Percentiles rank a stretch among this genome's conserved stretches.
These are phyloP conservation scores for Leishmania guyanensis DNA, from an alignment of 208 protist species.

Conservation along the genomic window DNA sequence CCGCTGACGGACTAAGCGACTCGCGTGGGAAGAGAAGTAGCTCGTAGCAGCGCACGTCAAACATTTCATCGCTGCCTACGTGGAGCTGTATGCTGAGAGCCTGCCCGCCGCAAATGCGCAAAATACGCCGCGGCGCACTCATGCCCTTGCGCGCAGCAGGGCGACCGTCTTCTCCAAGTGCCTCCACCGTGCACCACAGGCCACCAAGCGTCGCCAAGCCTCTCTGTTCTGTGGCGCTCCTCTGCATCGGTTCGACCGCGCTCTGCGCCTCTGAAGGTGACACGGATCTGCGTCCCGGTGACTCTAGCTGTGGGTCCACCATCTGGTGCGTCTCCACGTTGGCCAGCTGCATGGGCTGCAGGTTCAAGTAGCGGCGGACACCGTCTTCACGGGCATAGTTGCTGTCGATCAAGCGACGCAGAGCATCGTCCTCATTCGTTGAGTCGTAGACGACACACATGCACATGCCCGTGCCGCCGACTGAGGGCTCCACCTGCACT, in stretches of 20 bases:
- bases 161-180: conserved; percentile 50
- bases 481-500: conserved; percentile 32
- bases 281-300: conserved; percentile 5
- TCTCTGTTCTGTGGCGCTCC: conserved; percentile 26
- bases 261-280: conserved; percentile 17
- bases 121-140: conserved; percentile 51
- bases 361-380: conserved; percentile 58
- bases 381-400: conserved; percentile 37
- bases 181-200: conserved; percentile 73
- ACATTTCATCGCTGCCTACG: conserved; percentile 21
- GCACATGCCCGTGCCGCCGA: conserved; percentile 28
- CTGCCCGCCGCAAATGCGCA: conserved; percentile 83
- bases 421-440: conserved; percentile 16
- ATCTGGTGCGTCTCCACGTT: conserved; percentile 53
- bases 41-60: conserved; percentile 77
- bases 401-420: conserved; percentile 40
- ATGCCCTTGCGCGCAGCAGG: conserved; percentile 37
- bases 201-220: conserved; percentile 62
- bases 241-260: not conserved
- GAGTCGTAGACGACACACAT: conserved; percentile 44
- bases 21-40: conserved; percentile 74
- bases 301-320: conserved; percentile 30
- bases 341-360: conserved; percentile 74
- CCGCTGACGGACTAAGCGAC: conserved; percentile 41
- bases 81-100: conserved; percentile 35